Conservation (phyloP, 495 filamentous ascomycete species). For the Aspergillus hancockii region DNA sequence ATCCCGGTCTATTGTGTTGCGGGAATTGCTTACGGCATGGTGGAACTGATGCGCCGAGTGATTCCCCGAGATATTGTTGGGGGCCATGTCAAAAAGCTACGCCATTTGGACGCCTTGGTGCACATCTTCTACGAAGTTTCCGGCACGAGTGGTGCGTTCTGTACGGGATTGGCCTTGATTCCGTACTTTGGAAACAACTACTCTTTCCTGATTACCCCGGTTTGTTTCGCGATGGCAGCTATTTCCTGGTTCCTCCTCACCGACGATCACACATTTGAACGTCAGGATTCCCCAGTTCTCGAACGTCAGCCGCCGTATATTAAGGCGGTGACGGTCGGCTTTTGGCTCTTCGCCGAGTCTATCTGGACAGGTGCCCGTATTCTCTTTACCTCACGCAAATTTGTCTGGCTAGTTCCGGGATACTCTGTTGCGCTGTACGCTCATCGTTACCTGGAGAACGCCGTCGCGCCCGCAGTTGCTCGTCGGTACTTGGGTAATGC, state of each 20-base stretch:
- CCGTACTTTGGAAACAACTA: constrained; percentile 46
- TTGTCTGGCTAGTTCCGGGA: constrained; percentile 45
- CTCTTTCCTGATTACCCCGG: constrained; percentile 43
- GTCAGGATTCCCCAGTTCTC: constrained; percentile 11
- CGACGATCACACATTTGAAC: constrained; percentile 33
- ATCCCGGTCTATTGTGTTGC: constrained; percentile 44
- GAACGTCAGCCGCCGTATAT: constrained; percentile 19
- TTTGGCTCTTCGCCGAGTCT: constrained; percentile 37
- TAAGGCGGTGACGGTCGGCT: constrained; percentile 30
- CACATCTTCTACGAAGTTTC: constrained; percentile 49
- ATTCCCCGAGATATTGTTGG: constrained; percentile 49
- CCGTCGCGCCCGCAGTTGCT: constrained; percentile 40
- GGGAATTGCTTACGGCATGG: constrained; percentile 39
- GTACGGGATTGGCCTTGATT: constrained; percentile 41
- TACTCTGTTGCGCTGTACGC: constrained; percentile 46
- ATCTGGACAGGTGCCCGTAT: constrained; percentile 39
- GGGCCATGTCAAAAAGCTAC: constrained; percentile 44
- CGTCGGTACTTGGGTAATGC: constrained; percentile 39
- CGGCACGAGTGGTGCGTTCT: constrained; percentile 44
- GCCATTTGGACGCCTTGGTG: constrained; percentile 44
- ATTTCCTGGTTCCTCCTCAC: constrained; percentile 39
- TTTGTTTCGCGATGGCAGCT: constrained; percentile 38
- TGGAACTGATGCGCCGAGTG: constrained; percentile 46
- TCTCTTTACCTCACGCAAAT: constrained; percentile 44
- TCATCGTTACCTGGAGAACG: constrained; percentile 48